Percentiles rank a stretch among this genome's conserved stretches.
These are phyloP conservation scores for Parastagonospora nodorum DNA, from an alignment of 2,329 filamentous ascomycete genomes.

Conservation along the genomic window DNA sequence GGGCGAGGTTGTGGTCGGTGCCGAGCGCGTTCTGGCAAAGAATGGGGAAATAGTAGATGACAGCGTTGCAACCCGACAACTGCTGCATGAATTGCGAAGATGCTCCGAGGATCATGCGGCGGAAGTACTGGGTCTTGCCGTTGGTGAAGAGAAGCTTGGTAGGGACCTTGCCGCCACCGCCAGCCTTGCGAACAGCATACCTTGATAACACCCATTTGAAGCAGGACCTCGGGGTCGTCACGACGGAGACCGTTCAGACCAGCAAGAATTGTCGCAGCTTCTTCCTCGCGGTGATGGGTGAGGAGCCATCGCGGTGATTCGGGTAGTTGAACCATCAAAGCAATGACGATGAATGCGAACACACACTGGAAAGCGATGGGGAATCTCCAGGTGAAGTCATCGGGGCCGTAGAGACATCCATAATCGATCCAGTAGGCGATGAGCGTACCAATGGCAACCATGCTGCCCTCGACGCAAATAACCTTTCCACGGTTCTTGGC, in stretches of 20 bases:
- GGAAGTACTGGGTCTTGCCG: slow-evolving; percentile 68
- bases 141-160: slow-evolving; percentile 60
- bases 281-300: slow-evolving; percentile 48
- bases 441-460: slow-evolving; percentile 55
- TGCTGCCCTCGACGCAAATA: slow-evolving; percentile 62
- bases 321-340: slow-evolving; percentile 43
- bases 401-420: slow-evolving; percentile 43
- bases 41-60: slow-evolving; percentile 53
- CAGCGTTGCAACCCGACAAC: slow-evolving; percentile 45
- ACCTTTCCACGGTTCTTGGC: slow-evolving; percentile 64
- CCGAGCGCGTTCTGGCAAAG: slow-evolving; percentile 59
- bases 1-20: slow-evolving; percentile 47
- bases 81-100: slow-evolving; percentile 69
- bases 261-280: slow-evolving; percentile 55
- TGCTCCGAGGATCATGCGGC: slow-evolving; percentile 64
- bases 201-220: slow-evolving; percentile 66
- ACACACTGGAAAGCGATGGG: slow-evolving; percentile 58
- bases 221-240: slow-evolving; percentile 60
- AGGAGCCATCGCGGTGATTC: slow-evolving; percentile 42
- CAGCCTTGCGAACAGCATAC: slow-evolving; percentile 54
- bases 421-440: slow-evolving; percentile 60
- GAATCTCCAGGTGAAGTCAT: slow-evolving; percentile 52
- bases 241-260: slow-evolving; percentile 52
- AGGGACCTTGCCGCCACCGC: slow-evolving; percentile 40
- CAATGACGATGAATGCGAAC: slow-evolving; percentile 47